Base-by-base conservation (phyloP, 257 asterid species). In the Haberlea rhodopensis region DNA sequence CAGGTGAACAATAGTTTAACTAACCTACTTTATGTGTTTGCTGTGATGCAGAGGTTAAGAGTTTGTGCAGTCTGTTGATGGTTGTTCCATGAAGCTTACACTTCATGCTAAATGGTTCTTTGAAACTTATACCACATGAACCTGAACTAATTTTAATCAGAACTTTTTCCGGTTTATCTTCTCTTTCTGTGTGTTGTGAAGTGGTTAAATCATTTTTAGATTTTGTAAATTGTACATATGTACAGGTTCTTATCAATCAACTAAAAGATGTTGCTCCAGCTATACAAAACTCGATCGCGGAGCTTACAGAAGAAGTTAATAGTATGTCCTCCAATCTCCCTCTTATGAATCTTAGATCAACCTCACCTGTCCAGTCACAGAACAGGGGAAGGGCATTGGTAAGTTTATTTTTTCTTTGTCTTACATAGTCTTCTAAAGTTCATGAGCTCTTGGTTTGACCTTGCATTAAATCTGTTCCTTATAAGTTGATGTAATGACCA, bases 241-340 rank as follows among this genome's bases (percentile, higher is more conserved):
- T 81, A 73, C 82, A 92, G 99, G 99, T 89, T 57, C 99, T 92
- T 60, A 89, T 92, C 48, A 82, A 87, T 83, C 99, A 92, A 72
- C n/a, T n/a, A n/a, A n/a, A n/a, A n/a, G n/a, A n/a, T n/a, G n/a
- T n/a, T n/a, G n/a, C n/a, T n/a, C n/a, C n/a, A n/a, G n/a, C n/a
- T n/a, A n/a, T n/a, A n/a, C n/a, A n/a, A n/a, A n/a, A n/a, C n/a
- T n/a, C n/a, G n/a, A n/a, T n/a, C n/a, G n/a, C n/a, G n/a, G n/a
- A n/a, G n/a, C n/a, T n/a, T n/a, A n/a, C n/a, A n/a, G n/a, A n/a
- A n/a, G n/a, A n/a, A n/a, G n/a, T n/a, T n/a, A n/a, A n/a, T n/a
- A n/a, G n/a, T n/a, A n/a, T n/a, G n/a, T n/a, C n/a, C n/a, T n/a
- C n/a, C n/a, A n/a, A n/a, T n/a, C n/a, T n/a, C n/a, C n/a, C n/a